A percentile compares a stretch with the other conserved stretches of the same genome.
phyloP scores from a whole-genome alignment of 2,329 filamentous ascomycete genomes.

The Penicillium sp. region DNA sequence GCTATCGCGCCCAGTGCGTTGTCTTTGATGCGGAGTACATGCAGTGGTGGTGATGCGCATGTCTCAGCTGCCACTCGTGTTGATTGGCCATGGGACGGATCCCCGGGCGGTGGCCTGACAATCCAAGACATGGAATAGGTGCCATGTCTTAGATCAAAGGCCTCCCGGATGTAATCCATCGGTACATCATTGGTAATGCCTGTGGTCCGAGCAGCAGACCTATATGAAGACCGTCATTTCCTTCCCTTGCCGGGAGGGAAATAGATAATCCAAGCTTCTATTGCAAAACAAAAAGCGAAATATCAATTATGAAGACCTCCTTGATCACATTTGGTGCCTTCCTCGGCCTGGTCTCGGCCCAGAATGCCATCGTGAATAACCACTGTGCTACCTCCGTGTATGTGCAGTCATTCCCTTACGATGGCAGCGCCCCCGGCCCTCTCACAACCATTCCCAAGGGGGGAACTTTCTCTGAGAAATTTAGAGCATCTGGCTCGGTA shows the following conservation, averaged over 20 bases:
- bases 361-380: constrained; percentile 29
- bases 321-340: constrained; percentile 22
- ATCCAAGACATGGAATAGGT: constrained; percentile 20
- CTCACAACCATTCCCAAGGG: constrained; percentile 26
- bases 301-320: constrained; percentile 24
- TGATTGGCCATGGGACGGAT: constrained; percentile 18
- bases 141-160: constrained; percentile 24
- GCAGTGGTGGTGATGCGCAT: constrained; percentile 24
- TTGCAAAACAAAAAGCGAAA: constrained; percentile 12
- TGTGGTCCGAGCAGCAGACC: constrained; percentile 11
- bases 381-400: constrained; percentile 26
- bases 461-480: constrained; percentile 27
- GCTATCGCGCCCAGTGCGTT: constrained; percentile 10
- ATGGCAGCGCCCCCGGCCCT: constrained; percentile 27
- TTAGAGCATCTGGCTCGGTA: constrained; percentile 29
- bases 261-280: constrained; percentile 11
- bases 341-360: constrained; percentile 25
- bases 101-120: constrained; percentile 18
- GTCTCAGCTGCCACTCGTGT: constrained; percentile 22
- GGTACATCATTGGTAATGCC: constrained; percentile 12
- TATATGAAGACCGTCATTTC: constrained; percentile 22
- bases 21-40: constrained; percentile 21
- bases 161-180: constrained; percentile 3
- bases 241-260: constrained; percentile 8
- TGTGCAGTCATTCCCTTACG: constrained; percentile 30